Evolutionary conservation across 2,329 filamentous ascomycete genomes (phyloP).

Genomic region (Trichoderma sp.): DNA sequence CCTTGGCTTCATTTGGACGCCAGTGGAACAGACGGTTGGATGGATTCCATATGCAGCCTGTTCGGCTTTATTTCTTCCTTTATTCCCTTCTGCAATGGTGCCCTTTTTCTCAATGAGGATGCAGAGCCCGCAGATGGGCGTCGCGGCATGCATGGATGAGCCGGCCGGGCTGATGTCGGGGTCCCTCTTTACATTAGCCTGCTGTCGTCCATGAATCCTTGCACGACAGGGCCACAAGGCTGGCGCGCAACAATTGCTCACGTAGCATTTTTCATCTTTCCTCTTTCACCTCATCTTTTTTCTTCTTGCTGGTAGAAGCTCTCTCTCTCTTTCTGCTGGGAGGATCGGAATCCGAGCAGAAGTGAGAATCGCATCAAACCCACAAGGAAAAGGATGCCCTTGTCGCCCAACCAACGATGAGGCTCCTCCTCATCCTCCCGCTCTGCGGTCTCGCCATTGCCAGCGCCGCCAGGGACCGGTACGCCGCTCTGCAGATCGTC

Average conservation of each 20-base stretch:
- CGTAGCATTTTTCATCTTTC: neutral
- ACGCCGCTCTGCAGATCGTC: constrained; percentile 27
- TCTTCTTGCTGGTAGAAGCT: neutral
- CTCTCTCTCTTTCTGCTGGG: neutral
- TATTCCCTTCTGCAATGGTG: neutral
- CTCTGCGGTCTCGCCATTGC: constrained; percentile 6
- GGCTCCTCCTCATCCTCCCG: constrained; percentile 8
- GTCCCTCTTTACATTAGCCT: neutral
- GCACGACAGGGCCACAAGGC: neutral
- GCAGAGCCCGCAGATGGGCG: neutral
- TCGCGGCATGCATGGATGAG: constrained; percentile 4
- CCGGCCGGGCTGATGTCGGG: neutral
- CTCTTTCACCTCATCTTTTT: neutral
- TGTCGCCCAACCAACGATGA: constrained; percentile 8
- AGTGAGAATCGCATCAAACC: neutral
- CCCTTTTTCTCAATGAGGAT: constrained; percentile 2
- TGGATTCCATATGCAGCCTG: neutral
- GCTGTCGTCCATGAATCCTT: neutral
- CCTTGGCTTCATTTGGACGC: neutral
- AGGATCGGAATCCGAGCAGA: neutral
- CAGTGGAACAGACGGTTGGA: neutral
- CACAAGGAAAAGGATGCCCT: constrained; percentile 10
- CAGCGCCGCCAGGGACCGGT: constrained; percentile 22
- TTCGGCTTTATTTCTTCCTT: neutral
- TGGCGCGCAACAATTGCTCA: neutral